These are phyloP conservation scores for Tritrichomonas foetus DNA, from an alignment of 208 protist genomes.

Conservation along the genomic window DNA sequence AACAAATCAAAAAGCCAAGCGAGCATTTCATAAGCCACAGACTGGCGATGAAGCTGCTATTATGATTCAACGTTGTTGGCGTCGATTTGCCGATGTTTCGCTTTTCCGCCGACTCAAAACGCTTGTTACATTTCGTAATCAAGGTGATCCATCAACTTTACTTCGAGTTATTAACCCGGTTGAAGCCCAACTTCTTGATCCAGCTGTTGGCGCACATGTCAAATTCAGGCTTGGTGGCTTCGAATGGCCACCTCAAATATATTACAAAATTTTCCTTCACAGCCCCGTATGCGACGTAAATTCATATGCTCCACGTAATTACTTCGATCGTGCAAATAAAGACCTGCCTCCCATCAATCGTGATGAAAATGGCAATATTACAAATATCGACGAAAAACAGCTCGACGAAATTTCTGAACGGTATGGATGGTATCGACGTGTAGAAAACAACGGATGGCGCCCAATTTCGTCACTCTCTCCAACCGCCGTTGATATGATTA, in stretches of 20 bases:
- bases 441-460: slow-evolving; percentile 55
- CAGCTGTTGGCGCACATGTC: slow-evolving; percentile 56
- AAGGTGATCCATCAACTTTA: slow-evolving; percentile 43
- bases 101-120: background rate
- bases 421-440: slow-evolving; percentile 49
- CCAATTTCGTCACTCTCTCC: slow-evolving; percentile 42
- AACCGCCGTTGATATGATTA: background rate
- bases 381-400: too few species aligned
- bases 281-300: slow-evolving; percentile 52
- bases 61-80: background rate
- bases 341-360: background rate
- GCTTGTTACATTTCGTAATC: background rate
- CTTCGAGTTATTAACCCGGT: slow-evolving; percentile 56
- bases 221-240: slow-evolving; percentile 56
- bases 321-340: background rate
- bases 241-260: slow-evolving; percentile 57
- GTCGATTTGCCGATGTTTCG: background rate
- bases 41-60: background rate
- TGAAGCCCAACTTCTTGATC: slow-evolving; percentile 55
- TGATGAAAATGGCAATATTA: too few species aligned
- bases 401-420: background rate
- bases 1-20: too few species aligned
- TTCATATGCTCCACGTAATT: slow-evolving; percentile 57
- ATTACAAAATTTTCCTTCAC: slow-evolving; percentile 61
- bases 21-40: background rate